Evolutionary conservation across 2,329 filamentous ascomycete species (phyloP), one percentile per base, ranked within the genome.

Genomic region (Aspergillus sergii): DNA sequence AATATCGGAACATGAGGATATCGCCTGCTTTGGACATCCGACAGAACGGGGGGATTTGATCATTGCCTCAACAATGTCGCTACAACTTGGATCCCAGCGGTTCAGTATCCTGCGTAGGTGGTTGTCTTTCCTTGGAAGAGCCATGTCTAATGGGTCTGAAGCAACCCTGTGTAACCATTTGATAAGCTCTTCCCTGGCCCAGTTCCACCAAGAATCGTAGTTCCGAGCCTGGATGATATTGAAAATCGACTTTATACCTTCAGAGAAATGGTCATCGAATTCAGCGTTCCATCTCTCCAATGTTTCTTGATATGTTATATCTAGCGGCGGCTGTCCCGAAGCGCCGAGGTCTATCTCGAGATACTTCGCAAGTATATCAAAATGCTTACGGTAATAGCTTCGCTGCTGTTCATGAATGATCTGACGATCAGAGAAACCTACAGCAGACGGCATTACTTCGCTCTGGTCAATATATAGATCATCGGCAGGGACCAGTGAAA

Each of bases 161-260:
- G 56, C 46, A 11, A 60, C 26, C 11, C 63, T 58, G 9, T 59
- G 56, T 21, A 66, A 30, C 54, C 65, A 63, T 11, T 55, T 54
- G 12, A 68, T 50, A 26, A 69, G 60, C 2, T 75, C 74, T 60
- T 77, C 70, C 0, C 69, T 59, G 2, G 61, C 73, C 75, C 75
- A 78, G 58, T 78, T 79, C 77, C 77, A 79, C 59, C 66, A 75
- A 2, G 75, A 79, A 46, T 77, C 67, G 63, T 74, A 79, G 3
- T 59, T 50, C 1, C 77, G 71, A 19, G 61, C 62, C 50, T 77
- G 74, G 0, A 51, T 57, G 16, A 59, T n/a, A 26, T 73, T 66
- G 43, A 78, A 79, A 0, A 69, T 61, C 3, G 76, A 69, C 12
- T 65, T 56, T 12, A 78, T 73, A 3, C 76, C 76, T 23, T 60